These are phyloP conservation scores for Scolecobasidium constrictum DNA, from an alignment of 2,329 filamentous ascomycete genomes.

Conservation along the genomic window DNA sequence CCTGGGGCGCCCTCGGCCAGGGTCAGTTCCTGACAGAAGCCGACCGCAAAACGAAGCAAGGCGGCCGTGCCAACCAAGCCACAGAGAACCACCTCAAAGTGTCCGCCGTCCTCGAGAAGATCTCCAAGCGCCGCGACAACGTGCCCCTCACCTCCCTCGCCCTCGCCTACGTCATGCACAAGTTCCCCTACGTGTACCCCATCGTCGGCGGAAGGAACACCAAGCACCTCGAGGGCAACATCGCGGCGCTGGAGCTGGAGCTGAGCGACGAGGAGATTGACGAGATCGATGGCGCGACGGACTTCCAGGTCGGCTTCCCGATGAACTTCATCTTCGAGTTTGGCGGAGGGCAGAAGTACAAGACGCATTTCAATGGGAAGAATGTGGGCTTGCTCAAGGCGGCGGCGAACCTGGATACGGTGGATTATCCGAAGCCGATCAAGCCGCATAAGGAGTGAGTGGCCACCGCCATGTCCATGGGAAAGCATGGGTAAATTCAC, in stretches of 20 bases:
- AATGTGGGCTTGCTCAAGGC: slow-evolving; percentile 2
- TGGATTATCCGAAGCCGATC: not conserved
- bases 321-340: slow-evolving; percentile 29
- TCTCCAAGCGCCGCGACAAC: slow-evolving; percentile 46
- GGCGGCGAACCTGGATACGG: not conserved
- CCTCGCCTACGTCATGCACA: slow-evolving; percentile 62
- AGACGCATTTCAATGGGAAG: not conserved
- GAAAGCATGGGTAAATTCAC: too few relatives aligned
- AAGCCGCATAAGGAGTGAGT: slow-evolving; percentile 5
- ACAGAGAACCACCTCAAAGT: slow-evolving; percentile 40
- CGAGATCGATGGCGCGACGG: slow-evolving; percentile 41
- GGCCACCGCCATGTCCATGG: too few relatives aligned
- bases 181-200: slow-evolving; percentile 63
- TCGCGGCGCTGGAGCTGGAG: slow-evolving; percentile 41
- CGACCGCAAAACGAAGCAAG: slow-evolving; percentile 21
- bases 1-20: slow-evolving; percentile 43
- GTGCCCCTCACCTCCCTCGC: slow-evolving; percentile 26
- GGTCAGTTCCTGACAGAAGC: slow-evolving; percentile 29
- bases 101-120: slow-evolving; percentile 47
- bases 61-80: slow-evolving; percentile 27
- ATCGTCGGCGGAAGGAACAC: slow-evolving; percentile 64
- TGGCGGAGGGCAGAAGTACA: not conserved
- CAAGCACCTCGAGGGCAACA: slow-evolving; percentile 57
- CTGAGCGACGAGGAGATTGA: slow-evolving; percentile 42
- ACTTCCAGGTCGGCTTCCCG: slow-evolving; percentile 49